Evolutionary conservation across 2,329 filamentous ascomycete species (phyloP).

Genomic region (Diaporthe citriasiana): DNA sequence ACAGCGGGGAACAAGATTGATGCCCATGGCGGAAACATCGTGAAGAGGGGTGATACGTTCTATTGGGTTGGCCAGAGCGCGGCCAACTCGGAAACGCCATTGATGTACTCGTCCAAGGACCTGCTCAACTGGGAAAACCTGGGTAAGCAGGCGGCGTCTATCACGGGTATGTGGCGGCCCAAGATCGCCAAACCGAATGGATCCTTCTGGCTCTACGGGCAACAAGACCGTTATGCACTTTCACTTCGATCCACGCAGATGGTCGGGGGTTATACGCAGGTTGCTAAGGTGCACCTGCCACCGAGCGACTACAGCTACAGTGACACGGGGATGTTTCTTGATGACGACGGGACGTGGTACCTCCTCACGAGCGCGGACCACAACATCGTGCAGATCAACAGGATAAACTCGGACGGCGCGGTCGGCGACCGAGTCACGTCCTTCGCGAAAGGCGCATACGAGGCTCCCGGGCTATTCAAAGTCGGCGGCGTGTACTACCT

Average conservation of each 20-base stretch:
- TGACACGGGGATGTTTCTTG: slow-evolving; percentile 57
- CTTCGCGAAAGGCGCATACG: slow-evolving; percentile 52
- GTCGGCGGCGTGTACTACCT: slow-evolving; percentile 53
- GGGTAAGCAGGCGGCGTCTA: slow-evolving; percentile 50
- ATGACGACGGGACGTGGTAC: slow-evolving; percentile 53
- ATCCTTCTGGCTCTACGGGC: slow-evolving; percentile 56
- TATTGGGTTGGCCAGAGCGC: slow-evolving; percentile 58
- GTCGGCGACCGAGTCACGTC: slow-evolving; percentile 51
- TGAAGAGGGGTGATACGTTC: slow-evolving; percentile 54
- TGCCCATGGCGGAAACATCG: slow-evolving; percentile 56
- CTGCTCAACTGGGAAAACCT: slow-evolving; percentile 57
- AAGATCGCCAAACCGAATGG: slow-evolving; percentile 58
- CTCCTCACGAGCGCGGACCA: slow-evolving; percentile 57
- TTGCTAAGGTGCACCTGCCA: slow-evolving; percentile 53
- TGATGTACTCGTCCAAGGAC: slow-evolving; percentile 57
- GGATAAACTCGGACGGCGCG: slow-evolving; percentile 53
- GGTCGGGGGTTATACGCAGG: slow-evolving; percentile 50
- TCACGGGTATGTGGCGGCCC: slow-evolving; percentile 56
- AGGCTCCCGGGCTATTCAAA: slow-evolving; percentile 54
- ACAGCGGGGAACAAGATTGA: slow-evolving; percentile 56
- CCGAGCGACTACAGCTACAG: slow-evolving; percentile 56
- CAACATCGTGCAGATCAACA: slow-evolving; percentile 57
- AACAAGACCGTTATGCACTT: slow-evolving; percentile 56
- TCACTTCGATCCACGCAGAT: slow-evolving; percentile 52
- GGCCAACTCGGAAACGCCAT: slow-evolving; percentile 53